phyloP scores from a whole-genome alignment of 2,329 filamentous ascomycete genomes.

The Magnaporthales sp. region DNA sequence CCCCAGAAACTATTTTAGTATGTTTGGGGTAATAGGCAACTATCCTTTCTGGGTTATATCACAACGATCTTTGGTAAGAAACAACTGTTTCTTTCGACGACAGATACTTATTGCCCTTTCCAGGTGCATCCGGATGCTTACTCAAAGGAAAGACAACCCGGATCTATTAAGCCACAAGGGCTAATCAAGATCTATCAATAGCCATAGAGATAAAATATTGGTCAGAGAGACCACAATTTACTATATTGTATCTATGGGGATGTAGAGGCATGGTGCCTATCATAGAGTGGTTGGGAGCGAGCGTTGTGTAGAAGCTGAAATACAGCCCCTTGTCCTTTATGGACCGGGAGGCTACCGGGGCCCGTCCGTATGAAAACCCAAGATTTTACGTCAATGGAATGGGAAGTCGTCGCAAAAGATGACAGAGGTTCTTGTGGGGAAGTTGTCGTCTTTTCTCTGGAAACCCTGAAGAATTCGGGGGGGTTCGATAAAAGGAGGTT shows the following conservation, averaged over 20 bases:
- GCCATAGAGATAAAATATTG: not conserved
- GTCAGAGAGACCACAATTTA: too few relatives aligned
- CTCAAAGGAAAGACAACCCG: not conserved
- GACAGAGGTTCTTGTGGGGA: not conserved
- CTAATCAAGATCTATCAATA: not conserved
- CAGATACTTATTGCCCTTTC: not conserved
- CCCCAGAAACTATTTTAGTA: not conserved
- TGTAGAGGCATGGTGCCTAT: not conserved
- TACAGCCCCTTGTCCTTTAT: not conserved
- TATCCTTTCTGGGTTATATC: not conserved
- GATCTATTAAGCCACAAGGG: not conserved
- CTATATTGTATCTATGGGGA: not conserved
- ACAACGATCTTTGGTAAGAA: not conserved
- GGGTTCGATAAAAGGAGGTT: not conserved
- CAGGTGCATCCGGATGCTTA: not conserved
- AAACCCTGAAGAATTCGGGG: not conserved
- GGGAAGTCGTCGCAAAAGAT: not conserved
- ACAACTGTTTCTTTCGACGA: not conserved
- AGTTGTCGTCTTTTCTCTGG: not conserved
- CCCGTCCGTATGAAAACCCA: not conserved
- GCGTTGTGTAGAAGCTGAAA: not conserved
- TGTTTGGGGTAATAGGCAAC: too few relatives aligned
- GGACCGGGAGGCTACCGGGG: too few relatives aligned
- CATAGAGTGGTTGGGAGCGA: not conserved
- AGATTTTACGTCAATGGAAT: not conserved